phyloP scores from a whole-genome alignment of 1,139 yeast species.

The Nematodospora anomalae region DNA sequence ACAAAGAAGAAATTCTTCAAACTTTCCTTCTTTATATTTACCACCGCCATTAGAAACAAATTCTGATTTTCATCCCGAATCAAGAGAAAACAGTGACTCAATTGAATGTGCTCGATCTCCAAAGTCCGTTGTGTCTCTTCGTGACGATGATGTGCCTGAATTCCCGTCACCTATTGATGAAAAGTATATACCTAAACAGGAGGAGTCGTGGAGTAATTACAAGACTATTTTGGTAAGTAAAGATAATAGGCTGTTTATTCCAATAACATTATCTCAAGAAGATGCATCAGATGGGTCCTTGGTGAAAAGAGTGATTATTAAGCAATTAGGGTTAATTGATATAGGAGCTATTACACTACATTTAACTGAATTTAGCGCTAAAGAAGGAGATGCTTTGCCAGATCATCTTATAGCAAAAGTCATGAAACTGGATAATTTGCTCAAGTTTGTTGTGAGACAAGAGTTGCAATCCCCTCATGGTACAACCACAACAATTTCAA shows the following conservation, averaged over 20 bases:
- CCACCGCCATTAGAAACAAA: slow-evolving; percentile 12
- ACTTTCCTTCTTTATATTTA: slow-evolving; percentile 10
- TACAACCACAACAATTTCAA: slow-evolving; percentile 34
- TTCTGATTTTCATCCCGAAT: slow-evolving; percentile 9
- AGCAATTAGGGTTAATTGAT: slow-evolving; percentile 41
- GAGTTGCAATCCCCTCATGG: slow-evolving; percentile 34
- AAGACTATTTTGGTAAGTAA: slow-evolving; percentile 51
- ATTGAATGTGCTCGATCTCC: slow-evolving; percentile 10
- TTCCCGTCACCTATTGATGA: slow-evolving; percentile 19
- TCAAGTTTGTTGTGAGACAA: slow-evolving; percentile 47
- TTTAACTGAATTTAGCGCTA: slow-evolving; percentile 69
- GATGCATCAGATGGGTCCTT: slow-evolving; percentile 20
- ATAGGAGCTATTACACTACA: slow-evolving; percentile 51
- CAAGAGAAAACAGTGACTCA: slow-evolving; percentile 5
- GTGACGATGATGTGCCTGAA: slow-evolving; percentile 4
- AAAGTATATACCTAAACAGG: slow-evolving; percentile 30
- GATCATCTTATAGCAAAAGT: slow-evolving; percentile 42
- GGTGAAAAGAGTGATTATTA: slow-evolving; percentile 38
- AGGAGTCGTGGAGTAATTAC: slow-evolving; percentile 12
- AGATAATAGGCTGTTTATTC: slow-evolving; percentile 55
- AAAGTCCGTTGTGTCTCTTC: slow-evolving; percentile 7
- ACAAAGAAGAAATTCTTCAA: slow-evolving; percentile 8
- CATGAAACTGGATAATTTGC: slow-evolving; percentile 33
- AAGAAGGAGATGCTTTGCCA: slow-evolving; percentile 61
- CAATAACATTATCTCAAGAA: slow-evolving; percentile 34